Percentiles rank a stretch among this genome's conserved stretches.
Conservation (phyloP, 2,329 filamentous ascomycete genomes). For the Colletotrichum siamense region DNA sequence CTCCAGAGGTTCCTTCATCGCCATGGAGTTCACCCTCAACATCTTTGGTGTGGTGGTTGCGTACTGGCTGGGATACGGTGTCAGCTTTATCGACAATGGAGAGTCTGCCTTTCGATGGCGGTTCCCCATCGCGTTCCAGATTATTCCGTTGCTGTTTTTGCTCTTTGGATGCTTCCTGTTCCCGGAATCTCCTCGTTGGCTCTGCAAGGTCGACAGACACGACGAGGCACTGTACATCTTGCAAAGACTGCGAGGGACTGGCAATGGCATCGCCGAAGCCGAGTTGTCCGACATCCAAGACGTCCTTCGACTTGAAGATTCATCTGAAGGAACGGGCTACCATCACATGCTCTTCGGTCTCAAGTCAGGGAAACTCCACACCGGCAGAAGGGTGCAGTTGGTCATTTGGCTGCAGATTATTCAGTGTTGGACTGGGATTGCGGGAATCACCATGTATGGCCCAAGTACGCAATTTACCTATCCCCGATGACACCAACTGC, state of each 20-base stretch:
- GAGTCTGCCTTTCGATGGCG: neutral
- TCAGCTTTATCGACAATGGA: neutral
- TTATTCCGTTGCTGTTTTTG: rapidly evolving
- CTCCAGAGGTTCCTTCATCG: neutral
- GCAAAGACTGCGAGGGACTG: neutral
- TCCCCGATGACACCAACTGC: rapidly evolving
- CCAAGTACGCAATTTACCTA: neutral
- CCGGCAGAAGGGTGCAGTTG: neutral
- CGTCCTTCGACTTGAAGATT: neutral
- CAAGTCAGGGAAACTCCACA: neutral
- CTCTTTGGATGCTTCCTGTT: neutral
- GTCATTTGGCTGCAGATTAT: neutral
- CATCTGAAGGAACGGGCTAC: neutral
- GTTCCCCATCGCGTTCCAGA: rapidly evolving
- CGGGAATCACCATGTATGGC: neutral
- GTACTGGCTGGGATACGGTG: neutral
- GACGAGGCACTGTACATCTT: neutral
- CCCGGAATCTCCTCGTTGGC: neutral
- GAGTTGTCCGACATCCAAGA: neutral
- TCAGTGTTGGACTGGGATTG: neutral
- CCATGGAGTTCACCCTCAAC: neutral
- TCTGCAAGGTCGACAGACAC: neutral
- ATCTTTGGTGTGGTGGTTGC: neutral
- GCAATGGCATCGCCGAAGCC: neutral
- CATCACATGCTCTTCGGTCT: neutral